Evolutionary conservation across 2,329 filamentous ascomycete species (phyloP).

Genomic region (Diaporthe nobilis): DNA sequence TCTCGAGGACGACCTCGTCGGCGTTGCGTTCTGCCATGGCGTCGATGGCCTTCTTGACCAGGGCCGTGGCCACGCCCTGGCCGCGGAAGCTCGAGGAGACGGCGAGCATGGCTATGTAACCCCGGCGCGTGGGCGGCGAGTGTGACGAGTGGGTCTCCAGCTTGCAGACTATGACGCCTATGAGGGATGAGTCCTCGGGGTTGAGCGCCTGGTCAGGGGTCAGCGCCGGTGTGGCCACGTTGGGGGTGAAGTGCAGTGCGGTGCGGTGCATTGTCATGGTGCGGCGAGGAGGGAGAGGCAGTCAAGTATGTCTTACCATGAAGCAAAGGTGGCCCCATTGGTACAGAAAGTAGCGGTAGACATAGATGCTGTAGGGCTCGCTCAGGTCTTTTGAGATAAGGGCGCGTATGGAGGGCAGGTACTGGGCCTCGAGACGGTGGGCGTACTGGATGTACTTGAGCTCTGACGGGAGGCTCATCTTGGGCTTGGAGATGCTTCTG

Average conservation of each 20-base stretch:
- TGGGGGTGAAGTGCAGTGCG: conserved; percentile 31
- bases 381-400: conserved; percentile 97
- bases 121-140: conserved; percentile 79
- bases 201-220: conserved; percentile 66
- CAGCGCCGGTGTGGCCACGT: neutral
- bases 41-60: conserved; percentile 93
- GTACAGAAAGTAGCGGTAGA: conserved; percentile 97
- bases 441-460: conserved; percentile 74
- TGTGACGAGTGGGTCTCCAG: conserved; percentile 91
- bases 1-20: conserved; percentile 96
- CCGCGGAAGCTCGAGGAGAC: conserved; percentile 85
- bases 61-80: conserved; percentile 86
- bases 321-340: conserved; percentile 99
- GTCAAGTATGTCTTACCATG: conserved; percentile 73
- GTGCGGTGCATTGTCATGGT: conserved; percentile 41
- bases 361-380: conserved; percentile 99
- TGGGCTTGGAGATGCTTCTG: conserved; percentile 34
- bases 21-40: conserved; percentile 88
- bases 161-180: conserved; percentile 95
- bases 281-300: conserved; percentile 1
- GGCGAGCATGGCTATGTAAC: conserved; percentile 99
- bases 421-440: conserved; percentile 70
- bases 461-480: conserved; percentile 57
- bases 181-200: conserved; percentile 73
- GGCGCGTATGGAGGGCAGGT: conserved; percentile 89